These are phyloP conservation scores for Clarireedia hainanense DNA, from an alignment of 2,329 filamentous ascomycete species.

Conservation along the genomic window DNA sequence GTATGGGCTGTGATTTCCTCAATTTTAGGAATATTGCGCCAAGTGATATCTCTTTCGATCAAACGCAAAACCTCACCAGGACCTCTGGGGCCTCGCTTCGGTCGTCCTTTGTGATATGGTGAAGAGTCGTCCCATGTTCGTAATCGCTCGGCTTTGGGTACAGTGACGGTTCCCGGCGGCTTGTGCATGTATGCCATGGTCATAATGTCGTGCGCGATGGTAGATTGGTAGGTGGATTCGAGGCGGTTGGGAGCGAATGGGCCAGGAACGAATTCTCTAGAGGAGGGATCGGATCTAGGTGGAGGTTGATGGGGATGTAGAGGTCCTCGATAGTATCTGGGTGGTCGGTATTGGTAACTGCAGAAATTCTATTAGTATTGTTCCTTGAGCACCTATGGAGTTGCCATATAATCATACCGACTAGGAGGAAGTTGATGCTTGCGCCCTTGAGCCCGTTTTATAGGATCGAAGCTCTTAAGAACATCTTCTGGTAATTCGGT, in stretches of 20 bases:
- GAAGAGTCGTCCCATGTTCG: slow-evolving; percentile 83
- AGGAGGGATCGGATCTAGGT: slow-evolving; percentile 75
- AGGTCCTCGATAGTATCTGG: slow-evolving; percentile 90
- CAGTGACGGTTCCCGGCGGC: slow-evolving; percentile 63
- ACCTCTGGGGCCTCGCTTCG: slow-evolving; percentile 76
- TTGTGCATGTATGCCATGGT: slow-evolving; percentile 81
- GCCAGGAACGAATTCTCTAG: slow-evolving; percentile 80
- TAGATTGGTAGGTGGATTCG: slow-evolving; percentile 82
- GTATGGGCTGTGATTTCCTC: slow-evolving; percentile 74
- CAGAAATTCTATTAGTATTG: slow-evolving; percentile 11
- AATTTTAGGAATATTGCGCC: slow-evolving; percentile 78
- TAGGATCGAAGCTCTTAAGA: slow-evolving; percentile 39
- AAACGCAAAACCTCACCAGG: slow-evolving; percentile 58
- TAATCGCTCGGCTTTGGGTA: slow-evolving; percentile 55
- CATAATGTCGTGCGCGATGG: slow-evolving; percentile 80
- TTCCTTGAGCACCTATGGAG: background rate
- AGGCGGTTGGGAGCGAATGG: slow-evolving; percentile 84
- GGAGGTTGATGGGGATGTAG: slow-evolving; percentile 89
- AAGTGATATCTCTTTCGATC: slow-evolving; percentile 66
- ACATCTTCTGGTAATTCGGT: slow-evolving; percentile 30
- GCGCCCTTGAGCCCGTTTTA: slow-evolving; percentile 37
- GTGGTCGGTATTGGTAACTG: slow-evolving; percentile 91
- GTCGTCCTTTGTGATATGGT: slow-evolving; percentile 89
- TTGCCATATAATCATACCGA: slow-evolving; percentile 28
- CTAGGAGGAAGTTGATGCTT: slow-evolving; percentile 31